Percentiles rank a stretch among this genome's conserved stretches.
Evolutionary conservation across 495 filamentous ascomycete species (phyloP).

Genomic region (Cetradonia linearis): DNA sequence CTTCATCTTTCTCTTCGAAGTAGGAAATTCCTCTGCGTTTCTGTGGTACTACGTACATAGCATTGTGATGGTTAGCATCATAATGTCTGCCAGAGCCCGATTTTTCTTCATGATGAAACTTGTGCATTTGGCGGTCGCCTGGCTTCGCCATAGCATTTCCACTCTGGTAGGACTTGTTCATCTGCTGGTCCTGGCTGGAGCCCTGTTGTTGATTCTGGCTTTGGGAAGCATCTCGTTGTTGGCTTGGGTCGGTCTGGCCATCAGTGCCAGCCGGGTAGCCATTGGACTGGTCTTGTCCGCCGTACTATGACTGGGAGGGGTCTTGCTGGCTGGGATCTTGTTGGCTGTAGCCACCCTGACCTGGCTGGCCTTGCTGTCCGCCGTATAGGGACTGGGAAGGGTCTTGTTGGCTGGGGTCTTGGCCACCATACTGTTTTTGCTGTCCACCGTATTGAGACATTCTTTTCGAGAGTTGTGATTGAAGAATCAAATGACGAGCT

Average conservation of each 20-base stretch:
- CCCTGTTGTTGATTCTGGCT: neutral
- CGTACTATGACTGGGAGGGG: conserved; percentile 1
- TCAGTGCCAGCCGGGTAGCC: neutral
- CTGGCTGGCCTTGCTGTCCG: neutral
- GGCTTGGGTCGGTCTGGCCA: neutral
- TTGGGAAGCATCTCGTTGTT: conserved; percentile 6
- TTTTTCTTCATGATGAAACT: neutral
- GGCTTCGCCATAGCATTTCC: conserved; percentile 2
- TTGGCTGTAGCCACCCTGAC: neutral
- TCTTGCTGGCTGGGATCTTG: conserved; percentile 6
- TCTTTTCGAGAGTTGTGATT: conserved; percentile 19
- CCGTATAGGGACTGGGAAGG: neutral
- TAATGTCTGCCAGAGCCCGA: neutral
- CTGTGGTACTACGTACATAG: conserved; percentile 4
- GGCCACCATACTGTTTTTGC: conserved; percentile 11
- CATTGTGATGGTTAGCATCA: conserved; percentile 16
- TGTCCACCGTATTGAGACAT: conserved; percentile 21
- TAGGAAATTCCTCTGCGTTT: neutral
- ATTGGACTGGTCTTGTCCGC: conserved; percentile 11
- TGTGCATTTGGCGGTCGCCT: neutral
- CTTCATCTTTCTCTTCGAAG: neutral
- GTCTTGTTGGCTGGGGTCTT: neutral
- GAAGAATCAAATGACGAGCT: conserved; percentile 14
- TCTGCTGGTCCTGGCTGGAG: conserved; percentile 1
- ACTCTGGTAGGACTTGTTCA: neutral